Evolutionary conservation across 306 rosid species (phyloP).

Genomic region (Quercus dentata): DNA sequence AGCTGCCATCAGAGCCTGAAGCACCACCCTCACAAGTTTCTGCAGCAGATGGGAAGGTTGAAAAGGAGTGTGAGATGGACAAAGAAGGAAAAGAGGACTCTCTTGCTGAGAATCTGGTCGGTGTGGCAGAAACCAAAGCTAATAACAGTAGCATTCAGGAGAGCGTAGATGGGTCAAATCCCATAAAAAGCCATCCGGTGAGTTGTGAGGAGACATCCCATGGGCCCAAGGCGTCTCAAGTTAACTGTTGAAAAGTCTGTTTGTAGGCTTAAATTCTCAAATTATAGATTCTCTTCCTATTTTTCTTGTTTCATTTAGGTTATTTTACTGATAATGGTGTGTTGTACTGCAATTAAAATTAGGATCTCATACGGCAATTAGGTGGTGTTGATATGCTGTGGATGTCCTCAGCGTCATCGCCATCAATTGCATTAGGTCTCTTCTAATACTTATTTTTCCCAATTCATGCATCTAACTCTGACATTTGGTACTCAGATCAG

Average conservation of each 20-base stretch:
- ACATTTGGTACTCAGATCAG: not conserved
- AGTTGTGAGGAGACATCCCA: constrained; percentile 1
- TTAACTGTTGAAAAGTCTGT: not conserved
- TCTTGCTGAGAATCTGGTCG: not conserved
- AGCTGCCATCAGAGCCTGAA: not conserved
- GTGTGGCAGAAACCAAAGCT: not conserved
- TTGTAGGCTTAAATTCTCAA: not conserved
- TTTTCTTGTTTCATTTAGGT: not conserved
- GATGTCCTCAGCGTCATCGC: not conserved
- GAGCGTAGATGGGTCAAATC: not conserved
- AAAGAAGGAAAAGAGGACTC: not conserved
- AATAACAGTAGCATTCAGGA: not conserved
- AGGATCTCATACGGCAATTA: not conserved
- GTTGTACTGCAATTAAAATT: not conserved
- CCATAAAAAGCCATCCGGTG: not conserved
- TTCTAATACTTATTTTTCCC: not conserved
- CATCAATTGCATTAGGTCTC: not conserved
- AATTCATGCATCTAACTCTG: not conserved
- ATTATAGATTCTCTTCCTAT: not conserved
- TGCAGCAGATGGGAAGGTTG: not conserved
- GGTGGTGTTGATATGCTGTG: not conserved
- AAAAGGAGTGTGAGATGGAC: not conserved
- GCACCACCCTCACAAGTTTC: not conserved
- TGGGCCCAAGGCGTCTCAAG: not conserved
- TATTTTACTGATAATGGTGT: constrained; percentile 13